Percentiles rank a stretch among this genome's conserved stretches.
Evolutionary conservation across 108 stramenopile species (phyloP).

Genomic region (Cyclotella choctawhatcheeana): DNA sequence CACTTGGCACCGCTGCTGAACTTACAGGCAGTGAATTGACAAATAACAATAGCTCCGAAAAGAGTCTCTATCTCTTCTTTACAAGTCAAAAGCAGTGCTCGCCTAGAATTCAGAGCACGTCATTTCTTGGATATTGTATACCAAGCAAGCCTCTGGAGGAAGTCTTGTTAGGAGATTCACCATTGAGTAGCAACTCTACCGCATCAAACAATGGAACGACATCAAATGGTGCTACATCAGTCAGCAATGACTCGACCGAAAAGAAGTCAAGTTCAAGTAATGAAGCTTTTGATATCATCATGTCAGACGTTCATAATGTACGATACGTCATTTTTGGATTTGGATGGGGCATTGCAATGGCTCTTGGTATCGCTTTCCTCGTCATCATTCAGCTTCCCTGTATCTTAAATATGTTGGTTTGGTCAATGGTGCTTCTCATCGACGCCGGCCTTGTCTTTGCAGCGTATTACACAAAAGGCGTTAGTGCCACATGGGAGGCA

Average conservation of each 20-base stretch:
- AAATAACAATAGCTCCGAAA: constrained; percentile 2
- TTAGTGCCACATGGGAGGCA: constrained; percentile 59
- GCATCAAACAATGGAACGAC: background rate
- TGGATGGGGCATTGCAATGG: constrained; percentile 77
- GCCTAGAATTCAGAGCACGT: constrained; percentile 13
- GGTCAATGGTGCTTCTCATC: constrained; percentile 76
- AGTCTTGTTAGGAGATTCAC: background rate
- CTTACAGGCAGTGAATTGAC: too few species aligned
- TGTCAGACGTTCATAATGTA: constrained; percentile 57
- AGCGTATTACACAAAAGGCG: constrained; percentile 58
- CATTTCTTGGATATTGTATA: constrained; percentile 26
- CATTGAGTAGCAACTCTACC: background rate
- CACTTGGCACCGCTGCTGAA: constrained; percentile 13
- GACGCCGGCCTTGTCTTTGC: constrained; percentile 64
- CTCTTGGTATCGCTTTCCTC: constrained; percentile 77
- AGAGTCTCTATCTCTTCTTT: constrained; percentile 29
- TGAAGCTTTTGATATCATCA: constrained; percentile 29
- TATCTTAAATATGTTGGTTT: constrained; percentile 78
- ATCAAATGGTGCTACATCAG: background rate
- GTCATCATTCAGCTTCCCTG: constrained; percentile 81
- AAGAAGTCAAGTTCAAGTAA: constrained; percentile 6
- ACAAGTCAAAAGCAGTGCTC: constrained; percentile 37
- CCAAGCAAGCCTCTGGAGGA: constrained; percentile 14
- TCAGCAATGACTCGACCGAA: background rate
- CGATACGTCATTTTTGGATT: constrained; percentile 76